Base-by-base conservation (phyloP, 768 basidiomycete genomes). In the Tricholoma matsutake region DNA sequence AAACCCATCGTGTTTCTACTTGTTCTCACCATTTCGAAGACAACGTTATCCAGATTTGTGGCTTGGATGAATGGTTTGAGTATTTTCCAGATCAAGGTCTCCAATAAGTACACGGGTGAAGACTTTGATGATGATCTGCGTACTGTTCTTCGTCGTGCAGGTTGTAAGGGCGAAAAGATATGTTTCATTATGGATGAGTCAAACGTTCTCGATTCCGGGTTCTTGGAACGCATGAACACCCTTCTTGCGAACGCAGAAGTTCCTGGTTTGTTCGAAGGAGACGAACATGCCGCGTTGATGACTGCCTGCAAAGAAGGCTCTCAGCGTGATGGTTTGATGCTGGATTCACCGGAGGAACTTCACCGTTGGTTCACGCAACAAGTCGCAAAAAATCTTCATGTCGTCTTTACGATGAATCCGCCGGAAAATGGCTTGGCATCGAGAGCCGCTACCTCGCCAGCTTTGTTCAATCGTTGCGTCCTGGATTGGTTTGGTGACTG, bases 101-200 rank as follows among this genome's bases (percentile, higher is more conserved):
- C 96, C 22, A 99, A 98, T 80, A 96, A 95, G 72, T 99, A 99
- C 72, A 97, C 94, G 1, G 96, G 93, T 22, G 96, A 96, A 14
- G 97, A 99, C 73, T 99, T 99, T 67, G 97, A 99, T 66, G 96
- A 99, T 64, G 97, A 99, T 73, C 81, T 99, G 49, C 88, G 97
- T 43, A 92, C 87, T 0, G 97, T 99, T 5, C 86, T 99, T 37
- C 92, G 97, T 47, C 89, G 97, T 35, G 82, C 96, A 6, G 97
- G 97, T 6, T 98, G 95, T 80, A 99, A 98, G 72, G 95, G 95
- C 66, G 97, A 99, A 76, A 98, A 98, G 77, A 90, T 99, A 54
- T 98, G 95, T 73, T 99, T 99, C 82, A 98, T 99, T 78, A 98
- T 99, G 97, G 97, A 99, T 73, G 97, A 99, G 73, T 98, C 97